Evolutionary conservation across 2,329 filamentous ascomycete genomes (phyloP), one percentile per base, ranked within the genome.

Genomic region (Botrytis fragariae): DNA sequence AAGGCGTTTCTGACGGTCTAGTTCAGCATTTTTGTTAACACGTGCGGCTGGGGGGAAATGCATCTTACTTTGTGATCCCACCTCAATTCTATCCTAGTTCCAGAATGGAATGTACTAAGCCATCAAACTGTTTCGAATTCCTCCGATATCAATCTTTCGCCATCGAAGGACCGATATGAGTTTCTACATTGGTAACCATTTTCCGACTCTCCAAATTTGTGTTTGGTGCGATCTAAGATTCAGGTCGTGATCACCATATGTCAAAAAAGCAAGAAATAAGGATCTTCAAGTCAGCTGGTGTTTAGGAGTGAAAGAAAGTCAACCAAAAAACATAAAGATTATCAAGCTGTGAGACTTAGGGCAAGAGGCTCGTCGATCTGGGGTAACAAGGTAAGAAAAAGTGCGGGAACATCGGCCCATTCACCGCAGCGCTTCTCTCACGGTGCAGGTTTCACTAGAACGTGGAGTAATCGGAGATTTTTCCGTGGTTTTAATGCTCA

Each of bases 121-220:
- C 39, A 70, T 65, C 39, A 45, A 57, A 37, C n/a, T 65, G 35
- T 59, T 29, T 57, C 22, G 39, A 59, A 59, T 68, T 32, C 48
- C 42, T 25, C 70, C 63, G 62, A 60, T 39, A 44, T 67, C 45
- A 18, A 29, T 35, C 35, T 42, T 72, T 72, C 70, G 54, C 70
- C 62, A 72, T 67, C 51, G 54, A 72, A 72, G 70, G 70, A 72
- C 70, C 70, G 70, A 72, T 72, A 72, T 72, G 59, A 64, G 25
- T 72, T 72, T 68, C 62, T 67, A 25, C 39, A 68, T 68, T 68
- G 63, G 70, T 72, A 60, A 54, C 22, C 29, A 54, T 60, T 32
- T 45, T 48, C 48, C 62, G 48, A 72, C 29, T 29, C 51, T 48
- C 62, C 62, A 60, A 42, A 72, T n/a, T 45, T 32, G 32, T 68